Base-by-base conservation (phyloP, 169 alveolate genomes). In the Eimeria falciformis region DNA sequence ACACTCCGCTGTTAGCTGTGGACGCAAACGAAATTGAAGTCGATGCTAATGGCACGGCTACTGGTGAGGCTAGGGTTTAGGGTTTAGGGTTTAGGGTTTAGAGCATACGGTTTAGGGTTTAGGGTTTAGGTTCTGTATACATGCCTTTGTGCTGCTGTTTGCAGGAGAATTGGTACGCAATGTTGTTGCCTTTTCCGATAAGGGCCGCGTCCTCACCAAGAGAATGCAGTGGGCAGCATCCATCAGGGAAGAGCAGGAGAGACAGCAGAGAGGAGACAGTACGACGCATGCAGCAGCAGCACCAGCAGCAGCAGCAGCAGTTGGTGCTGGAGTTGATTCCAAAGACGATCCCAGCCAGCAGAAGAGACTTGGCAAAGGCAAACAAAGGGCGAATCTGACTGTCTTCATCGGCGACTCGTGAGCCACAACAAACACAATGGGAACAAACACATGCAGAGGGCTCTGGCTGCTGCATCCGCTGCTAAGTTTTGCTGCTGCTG, bases 361-460 rank as follows among this genome's bases (percentile, higher is more conserved):
- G 58, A 7, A 37, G 23, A 4, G 65, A n/a, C 4, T 27, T 50
- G n/a, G n/a, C n/a, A 7, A 50, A 14, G n/a, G n/a, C n/a, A n/a
- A n/a, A n/a, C n/a, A n/a, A n/a, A n/a, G n/a, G 6, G 77, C 23
- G 82, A 18, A 18, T 21, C 86, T 75, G 45, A 75, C 86, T 1
- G 86, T 75, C 66, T 75, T 75, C 46, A 25, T 75, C 56, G 86
- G 86, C 47, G 86, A 75, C 86, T 75, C 86, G 86, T 75, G 5
- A 75, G 66, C 7, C 62, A n/a, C n/a, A n/a, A n/a, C n/a, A n/a
- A n/a, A n/a, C n/a, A n/a, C n/a, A n/a, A n/a, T n/a, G n/a, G n/a
- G n/a, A n/a, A n/a, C n/a, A n/a, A n/a, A n/a, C n/a, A n/a, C n/a
- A n/a, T n/a, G n/a, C n/a, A n/a, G n/a, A n/a, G n/a, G n/a, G n/a